Percentiles rank a stretch among this genome's conserved stretches.
These are phyloP conservation scores for Boletus sensibilis DNA, from an alignment of 768 basidiomycete species.

Conservation along the genomic window DNA sequence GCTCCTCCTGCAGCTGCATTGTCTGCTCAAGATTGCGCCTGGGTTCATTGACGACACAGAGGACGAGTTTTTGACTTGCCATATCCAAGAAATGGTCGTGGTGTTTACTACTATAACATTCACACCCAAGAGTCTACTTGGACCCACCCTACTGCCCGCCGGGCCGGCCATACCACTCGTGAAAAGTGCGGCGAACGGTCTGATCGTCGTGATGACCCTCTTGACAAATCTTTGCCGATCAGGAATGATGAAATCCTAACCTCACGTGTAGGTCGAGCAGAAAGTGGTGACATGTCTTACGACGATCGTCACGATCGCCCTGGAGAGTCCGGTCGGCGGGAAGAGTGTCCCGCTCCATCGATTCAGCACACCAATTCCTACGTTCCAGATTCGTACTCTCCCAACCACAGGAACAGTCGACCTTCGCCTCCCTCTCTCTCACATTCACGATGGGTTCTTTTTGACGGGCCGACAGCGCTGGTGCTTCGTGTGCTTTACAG, in stretches of 20 bases:
- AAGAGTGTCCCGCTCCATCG: slow-evolving; percentile 25
- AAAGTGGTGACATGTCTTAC: slow-evolving; percentile 42
- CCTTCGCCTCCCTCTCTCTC: slow-evolving; percentile 22
- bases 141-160: slow-evolving; percentile 45
- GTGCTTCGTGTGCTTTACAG: slow-evolving; percentile 81
- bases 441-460: too few species aligned
- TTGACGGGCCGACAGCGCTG: slow-evolving; percentile 48
- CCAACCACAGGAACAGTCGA: slow-evolving; percentile 21
- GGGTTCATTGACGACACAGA: too few species aligned
- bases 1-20: too few species aligned
- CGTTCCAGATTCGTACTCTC: slow-evolving; percentile 28
- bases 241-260: slow-evolving; percentile 23
- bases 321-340: slow-evolving; percentile 29
- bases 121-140: slow-evolving; percentile 58
- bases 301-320: slow-evolving; percentile 69
- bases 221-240: slow-evolving; percentile 25
- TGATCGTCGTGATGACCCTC: slow-evolving; percentile 27
- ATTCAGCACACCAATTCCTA: slow-evolving; percentile 28
- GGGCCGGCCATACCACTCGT: too few species aligned
- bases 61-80: too few species aligned
- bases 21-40: too few species aligned
- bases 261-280: slow-evolving; percentile 31
- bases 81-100: slow-evolving; percentile 46
- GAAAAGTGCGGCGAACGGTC: slow-evolving; percentile 25
- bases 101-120: slow-evolving; percentile 57